Conservation (phyloP, 345 rosid species). For the Melaleuca alternifolia region DNA sequence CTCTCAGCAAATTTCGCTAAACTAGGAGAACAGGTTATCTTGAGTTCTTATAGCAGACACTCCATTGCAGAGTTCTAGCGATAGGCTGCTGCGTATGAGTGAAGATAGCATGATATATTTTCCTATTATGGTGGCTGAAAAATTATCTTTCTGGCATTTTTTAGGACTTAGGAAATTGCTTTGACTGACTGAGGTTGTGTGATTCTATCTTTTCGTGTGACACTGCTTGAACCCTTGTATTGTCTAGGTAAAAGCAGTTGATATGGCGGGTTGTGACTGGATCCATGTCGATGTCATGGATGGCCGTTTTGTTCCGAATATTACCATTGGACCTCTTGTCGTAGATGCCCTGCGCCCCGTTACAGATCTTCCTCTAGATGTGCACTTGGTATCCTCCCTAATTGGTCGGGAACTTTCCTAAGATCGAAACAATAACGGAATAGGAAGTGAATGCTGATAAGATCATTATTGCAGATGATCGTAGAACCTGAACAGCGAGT, state of each 20-base stretch:
- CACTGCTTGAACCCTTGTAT: not conserved
- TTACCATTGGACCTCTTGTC: slow-evolving; percentile 91
- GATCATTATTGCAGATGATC: slow-evolving; percentile 53
- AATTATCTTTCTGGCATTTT: not conserved
- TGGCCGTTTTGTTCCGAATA: slow-evolving; percentile 95
- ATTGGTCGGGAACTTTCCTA: not conserved
- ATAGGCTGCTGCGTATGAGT: not conserved
- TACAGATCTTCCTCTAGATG: slow-evolving; percentile 93
- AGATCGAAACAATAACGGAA: not conserved
- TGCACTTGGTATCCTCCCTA: slow-evolving; percentile 56
- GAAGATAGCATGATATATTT: not conserved
- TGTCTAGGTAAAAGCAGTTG: slow-evolving; percentile 77
- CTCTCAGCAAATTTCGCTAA: slow-evolving; percentile 89
- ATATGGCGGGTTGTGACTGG: slow-evolving; percentile 91
- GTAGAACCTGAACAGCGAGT: slow-evolving; percentile 89
- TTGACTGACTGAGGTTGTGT: not conserved
- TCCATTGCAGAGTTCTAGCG: not conserved
- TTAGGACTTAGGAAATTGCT: not conserved
- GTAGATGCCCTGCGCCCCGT: slow-evolving; percentile 92
- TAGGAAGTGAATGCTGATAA: not conserved
- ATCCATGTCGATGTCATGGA: slow-evolving; percentile 99
- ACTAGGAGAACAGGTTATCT: slow-evolving; percentile 76
- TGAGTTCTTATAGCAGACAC: not conserved
- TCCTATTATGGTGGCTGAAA: not conserved
- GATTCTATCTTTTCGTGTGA: not conserved